Evolutionary conservation across 257 asterid species (phyloP).

Genomic region (Thymus quinquecostatus): DNA sequence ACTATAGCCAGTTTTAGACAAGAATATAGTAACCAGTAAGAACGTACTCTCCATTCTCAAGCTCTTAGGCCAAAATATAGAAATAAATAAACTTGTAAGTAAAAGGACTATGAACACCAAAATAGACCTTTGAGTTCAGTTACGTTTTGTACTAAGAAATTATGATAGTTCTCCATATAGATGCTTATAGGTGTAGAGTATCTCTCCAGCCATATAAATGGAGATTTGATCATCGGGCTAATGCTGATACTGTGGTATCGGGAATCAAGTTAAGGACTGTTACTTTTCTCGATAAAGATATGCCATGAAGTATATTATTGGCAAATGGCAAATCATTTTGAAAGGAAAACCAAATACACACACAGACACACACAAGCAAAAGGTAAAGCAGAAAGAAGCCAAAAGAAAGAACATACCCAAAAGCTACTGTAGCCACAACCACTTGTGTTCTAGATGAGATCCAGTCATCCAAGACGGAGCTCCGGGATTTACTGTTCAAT

Average conservation of each 20-base stretch:
- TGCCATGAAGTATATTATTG: conserved; percentile 13
- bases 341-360: conserved; percentile 4
- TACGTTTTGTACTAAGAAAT: too few relatives aligned
- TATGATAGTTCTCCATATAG: too few relatives aligned
- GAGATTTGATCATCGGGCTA: too few relatives aligned
- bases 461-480: conserved; percentile 89
- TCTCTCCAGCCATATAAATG: too few relatives aligned
- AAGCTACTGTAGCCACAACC: conserved; percentile 95
- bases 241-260: neutral
- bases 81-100: too few relatives aligned
- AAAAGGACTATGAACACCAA: too few relatives aligned
- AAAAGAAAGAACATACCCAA: conserved; percentile 65
- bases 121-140: too few relatives aligned
- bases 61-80: too few relatives aligned
- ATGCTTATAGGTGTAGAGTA: too few relatives aligned
- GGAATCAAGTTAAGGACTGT: conserved; percentile 14
- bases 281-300: conserved; percentile 3
- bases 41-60: too few relatives aligned
- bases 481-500: conserved; percentile 75
- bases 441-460: conserved; percentile 89
- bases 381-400: neutral
- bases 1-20: too few relatives aligned
- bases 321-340: conserved; percentile 6
- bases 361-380: neutral
- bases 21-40: too few relatives aligned